Conservation (phyloP, 2,329 filamentous ascomycete genomes). For the Mycogone perniciosa region DNA sequence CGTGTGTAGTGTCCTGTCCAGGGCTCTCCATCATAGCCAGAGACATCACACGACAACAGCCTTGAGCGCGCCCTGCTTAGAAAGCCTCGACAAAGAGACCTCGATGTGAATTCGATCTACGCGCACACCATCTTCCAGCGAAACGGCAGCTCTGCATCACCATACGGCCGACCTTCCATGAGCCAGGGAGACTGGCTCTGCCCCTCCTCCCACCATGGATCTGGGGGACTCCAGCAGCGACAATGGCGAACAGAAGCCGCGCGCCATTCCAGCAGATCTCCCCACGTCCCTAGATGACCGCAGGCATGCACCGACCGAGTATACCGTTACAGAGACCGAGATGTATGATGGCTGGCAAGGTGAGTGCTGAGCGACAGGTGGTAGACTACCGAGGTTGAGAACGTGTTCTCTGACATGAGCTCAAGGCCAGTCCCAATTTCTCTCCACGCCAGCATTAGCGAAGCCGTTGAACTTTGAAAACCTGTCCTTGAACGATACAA, state of each 20-base stretch:
- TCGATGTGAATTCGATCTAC: not conserved
- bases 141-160: not conserved
- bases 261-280: conserved; percentile 70
- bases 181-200: conserved; percentile 27
- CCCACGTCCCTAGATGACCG: conserved; percentile 90
- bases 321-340: conserved; percentile 74
- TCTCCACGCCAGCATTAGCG: conserved; percentile 77
- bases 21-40: too few relatives aligned
- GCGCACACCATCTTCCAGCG: too few relatives aligned
- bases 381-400: conserved; percentile 4
- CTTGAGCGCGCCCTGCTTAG: too few relatives aligned
- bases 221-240: conserved; percentile 43
- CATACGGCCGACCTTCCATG: conserved; percentile 23
- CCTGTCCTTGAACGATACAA: conserved; percentile 73
- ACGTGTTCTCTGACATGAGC: conserved; percentile 18
- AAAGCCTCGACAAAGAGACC: not conserved
- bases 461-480: conserved; percentile 78
- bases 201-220: conserved; percentile 50
- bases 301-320: conserved; percentile 56
- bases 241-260: conserved; percentile 37
- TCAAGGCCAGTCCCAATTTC: conserved; percentile 87
- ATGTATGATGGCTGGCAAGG: conserved; percentile 99
- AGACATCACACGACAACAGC: too few relatives aligned
- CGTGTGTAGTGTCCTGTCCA: too few relatives aligned
- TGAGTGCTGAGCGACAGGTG: conserved; percentile 17